Base-by-base conservation (phyloP, 2,329 filamentous ascomycete species). In the Scedosporium minutisporum region DNA sequence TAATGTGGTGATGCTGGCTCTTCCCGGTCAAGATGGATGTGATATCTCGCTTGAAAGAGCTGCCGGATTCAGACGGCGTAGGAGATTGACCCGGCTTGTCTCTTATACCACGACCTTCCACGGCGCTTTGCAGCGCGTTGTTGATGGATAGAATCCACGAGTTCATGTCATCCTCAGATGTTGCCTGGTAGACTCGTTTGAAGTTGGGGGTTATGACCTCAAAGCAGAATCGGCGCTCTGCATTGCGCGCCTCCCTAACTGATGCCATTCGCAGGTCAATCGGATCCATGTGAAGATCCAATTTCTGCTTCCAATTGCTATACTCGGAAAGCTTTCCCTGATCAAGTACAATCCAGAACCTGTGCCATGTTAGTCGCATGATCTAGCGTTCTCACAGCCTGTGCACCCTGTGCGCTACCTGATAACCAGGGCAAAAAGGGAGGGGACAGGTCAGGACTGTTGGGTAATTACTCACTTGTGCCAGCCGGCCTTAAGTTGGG, bases 301-400 rank as follows among this genome's bases (percentile, higher is more conserved):
- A 83, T 73, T 87, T 93, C 73, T 99, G 91, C 76, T 99, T 99
- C 95, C 95, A 99, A 73, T 99, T 97, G 72, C 93, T 96, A 75
- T 99, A 99, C 72, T 99, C 95, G 1, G 93, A 97, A 16, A 99
- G 82, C 72, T 95, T 96, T 25, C 95, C 95, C 74, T 96, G 93
- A 72, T 97, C 96, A 55, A 99, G 81, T 2, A 99, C 95, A 66
- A 99, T 96, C 95, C 95, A 99, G 76, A 97, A 99, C 71, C 92
- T 96, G 57, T 14, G 25, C 23, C 3, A 14, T 16, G 38, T 62
- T 46, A 62, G n/a, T 33, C 21, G n/a, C 16, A n/a, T 23, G 18
- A 23, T 14, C 21, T 33, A 33, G 55, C 25, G 29, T 4, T 5
- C 23, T 33, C 29, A 6, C 29, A 33, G 46, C n/a, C n/a, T 18